A percentile compares a stretch with the other conserved stretches of the same genome.
Evolutionary conservation across 2,329 filamentous ascomycete species (phyloP).

Genomic region (Acrodontium crateriforme): DNA sequence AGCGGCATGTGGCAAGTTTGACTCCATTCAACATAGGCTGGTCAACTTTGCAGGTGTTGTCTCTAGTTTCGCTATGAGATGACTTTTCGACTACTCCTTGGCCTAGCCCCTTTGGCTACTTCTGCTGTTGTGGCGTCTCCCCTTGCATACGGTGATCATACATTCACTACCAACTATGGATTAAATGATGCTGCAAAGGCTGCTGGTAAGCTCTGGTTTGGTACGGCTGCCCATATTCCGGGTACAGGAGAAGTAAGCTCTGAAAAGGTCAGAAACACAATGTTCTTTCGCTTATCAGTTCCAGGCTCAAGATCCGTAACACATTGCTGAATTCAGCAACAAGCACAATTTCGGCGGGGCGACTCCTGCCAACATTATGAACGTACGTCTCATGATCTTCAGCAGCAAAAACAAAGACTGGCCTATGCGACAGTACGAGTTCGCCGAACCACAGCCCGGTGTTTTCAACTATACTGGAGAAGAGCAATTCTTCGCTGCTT

Average conservation of each 20-base stretch:
- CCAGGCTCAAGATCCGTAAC: constrained; percentile 40
- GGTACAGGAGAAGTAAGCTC: too few relatives aligned
- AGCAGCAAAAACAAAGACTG: constrained; percentile 21
- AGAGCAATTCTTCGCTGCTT: constrained; percentile 34
- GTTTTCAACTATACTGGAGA: constrained; percentile 46
- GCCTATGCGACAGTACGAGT: constrained; percentile 35
- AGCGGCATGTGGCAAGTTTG: too few relatives aligned
- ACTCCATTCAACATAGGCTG: too few relatives aligned
- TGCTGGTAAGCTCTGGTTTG: constrained; percentile 16
- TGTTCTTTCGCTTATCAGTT: too few relatives aligned
- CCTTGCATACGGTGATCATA: too few relatives aligned
- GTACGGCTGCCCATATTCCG: constrained; percentile 44
- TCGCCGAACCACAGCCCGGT: constrained; percentile 43
- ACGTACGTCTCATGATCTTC: constrained; percentile 14
- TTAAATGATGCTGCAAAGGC: constrained; percentile 12
- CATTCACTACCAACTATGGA: constrained; percentile 23
- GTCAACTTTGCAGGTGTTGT: too few relatives aligned
- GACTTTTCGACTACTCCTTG: too few relatives aligned
- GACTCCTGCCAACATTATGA: constrained; percentile 50
- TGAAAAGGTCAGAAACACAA: too few relatives aligned
- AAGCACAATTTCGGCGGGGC: constrained; percentile 48
- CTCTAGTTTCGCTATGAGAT: too few relatives aligned
- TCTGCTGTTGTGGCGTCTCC: too few relatives aligned
- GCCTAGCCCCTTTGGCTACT: too few relatives aligned
- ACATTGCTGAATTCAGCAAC: constrained; percentile 42